Evolutionary conservation across 306 rosid genomes (phyloP).

Genomic region (Mimosa bimucronata): DNA sequence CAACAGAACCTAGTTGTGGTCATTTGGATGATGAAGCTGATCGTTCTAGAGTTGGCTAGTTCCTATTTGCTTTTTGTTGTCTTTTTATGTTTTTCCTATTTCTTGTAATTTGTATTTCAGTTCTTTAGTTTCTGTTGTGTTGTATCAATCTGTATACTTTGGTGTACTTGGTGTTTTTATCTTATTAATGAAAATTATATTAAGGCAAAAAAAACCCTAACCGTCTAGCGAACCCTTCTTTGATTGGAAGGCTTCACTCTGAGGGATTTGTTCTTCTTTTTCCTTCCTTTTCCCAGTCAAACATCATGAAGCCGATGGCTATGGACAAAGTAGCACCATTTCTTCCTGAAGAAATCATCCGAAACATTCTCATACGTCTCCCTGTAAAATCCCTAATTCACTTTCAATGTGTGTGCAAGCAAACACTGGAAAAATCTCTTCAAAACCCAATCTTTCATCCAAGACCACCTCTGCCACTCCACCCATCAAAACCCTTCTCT

Average conservation of each 20-base stretch:
- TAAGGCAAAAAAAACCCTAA: too few species aligned
- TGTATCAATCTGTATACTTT: too few species aligned
- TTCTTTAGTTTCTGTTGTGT: too few species aligned
- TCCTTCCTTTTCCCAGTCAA: neutral
- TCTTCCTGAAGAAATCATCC: neutral
- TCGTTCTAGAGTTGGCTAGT: too few species aligned
- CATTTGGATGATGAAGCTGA: too few species aligned
- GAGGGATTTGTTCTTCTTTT: neutral
- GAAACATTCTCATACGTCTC: neutral
- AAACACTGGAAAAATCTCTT: neutral
- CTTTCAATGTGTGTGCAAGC: neutral
- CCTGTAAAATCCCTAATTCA: neutral
- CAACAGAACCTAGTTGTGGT: too few species aligned
- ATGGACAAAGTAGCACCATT: neutral
- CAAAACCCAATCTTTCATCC: neutral
- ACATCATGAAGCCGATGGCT: neutral
- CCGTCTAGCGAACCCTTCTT: too few species aligned
- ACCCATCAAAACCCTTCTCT: neutral
- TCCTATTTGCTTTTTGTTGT: too few species aligned
- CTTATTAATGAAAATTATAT: too few species aligned
- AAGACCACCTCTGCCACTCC: neutral
- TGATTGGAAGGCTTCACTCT: neutral
- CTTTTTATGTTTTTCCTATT: too few species aligned
- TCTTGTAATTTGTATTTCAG: too few species aligned
- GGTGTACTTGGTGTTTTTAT: too few species aligned